Base-by-base conservation (phyloP, 352 stramenopile species). In the Pythium phragmiticola region DNA sequence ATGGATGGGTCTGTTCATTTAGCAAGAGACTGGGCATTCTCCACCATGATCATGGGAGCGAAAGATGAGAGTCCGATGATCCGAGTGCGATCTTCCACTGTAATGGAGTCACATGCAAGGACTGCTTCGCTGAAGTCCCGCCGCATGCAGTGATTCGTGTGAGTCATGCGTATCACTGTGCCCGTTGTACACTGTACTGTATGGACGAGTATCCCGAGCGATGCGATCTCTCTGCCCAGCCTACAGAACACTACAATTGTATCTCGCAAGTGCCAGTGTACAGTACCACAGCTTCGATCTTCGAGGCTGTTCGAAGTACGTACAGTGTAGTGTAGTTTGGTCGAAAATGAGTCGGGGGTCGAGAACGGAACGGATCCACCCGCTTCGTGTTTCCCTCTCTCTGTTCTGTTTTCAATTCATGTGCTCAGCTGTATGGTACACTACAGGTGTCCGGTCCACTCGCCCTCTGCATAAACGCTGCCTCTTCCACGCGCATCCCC, bases 401-500 rank as follows among this genome's bases (percentile, higher is more conserved):
- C 37, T 46, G 39, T 16, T 46, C 39, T 46, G 39, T 46, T 46
- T 46, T 46, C 39, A 4, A 21, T 55, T 42, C 28, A 37, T 21
- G 12, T 26, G 45, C 51, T 48, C 51, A 58, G 33, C 9, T 6
- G 19, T 13, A 9, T 11, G 34, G 26, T 30, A 30, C 26, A 30
- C 26, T 5, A 39, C 34, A 39, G 8, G 36, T 43, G 34, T 2
- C 47, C 17, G 23, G 12, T 53, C 47, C 47, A 34, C 19, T 53
- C 37, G 16, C 50, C 6, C 51, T 58, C n/a, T 50, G 19, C 17
- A 50, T 50, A 30, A 46, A 46, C 13, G 4, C 19, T 58, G 19
- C n/a, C 51, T 48, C 21, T 57, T 57, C 51, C 51, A 37, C n/a
- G 51, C 51, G 14, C 51, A 58, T 58, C 51, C 51, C 28, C 51